Percentiles rank a stretch among this genome's conserved stretches.
These are phyloP conservation scores for Yamadazyma aaseri DNA, from an alignment of 1,139 yeast species.

Conservation along the genomic window DNA sequence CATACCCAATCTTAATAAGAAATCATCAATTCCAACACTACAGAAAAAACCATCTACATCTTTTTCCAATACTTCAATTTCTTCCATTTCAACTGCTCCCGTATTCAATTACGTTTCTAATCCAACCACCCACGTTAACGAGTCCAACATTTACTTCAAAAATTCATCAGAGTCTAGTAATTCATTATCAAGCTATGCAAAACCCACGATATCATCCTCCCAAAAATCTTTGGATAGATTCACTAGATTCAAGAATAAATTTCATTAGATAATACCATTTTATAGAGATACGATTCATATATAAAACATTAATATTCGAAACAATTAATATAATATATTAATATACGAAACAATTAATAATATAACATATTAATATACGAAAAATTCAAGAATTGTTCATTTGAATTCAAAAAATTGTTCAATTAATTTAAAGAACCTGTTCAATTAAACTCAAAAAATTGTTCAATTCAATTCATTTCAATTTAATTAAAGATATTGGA, in stretches of 20 bases:
- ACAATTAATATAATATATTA: too few species aligned
- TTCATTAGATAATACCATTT: constrained; percentile 16
- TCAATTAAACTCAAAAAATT: too few species aligned
- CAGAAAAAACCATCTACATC: constrained; percentile 7
- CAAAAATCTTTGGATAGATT: constrained; percentile 37
- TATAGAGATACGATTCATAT: not conserved
- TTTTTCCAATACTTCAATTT: constrained; percentile 3
- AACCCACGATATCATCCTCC: constrained; percentile 48
- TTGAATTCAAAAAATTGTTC: too few species aligned
- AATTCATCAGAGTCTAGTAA: constrained; percentile 1
- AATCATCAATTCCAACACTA: constrained; percentile 9
- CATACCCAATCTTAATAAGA: constrained; percentile 1
- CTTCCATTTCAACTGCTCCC: constrained; percentile 3
- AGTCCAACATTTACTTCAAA: constrained; percentile 2
- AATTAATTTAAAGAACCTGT: too few species aligned
- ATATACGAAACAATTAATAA: too few species aligned
- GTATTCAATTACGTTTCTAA: constrained; percentile 3
- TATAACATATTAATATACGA: too few species aligned
- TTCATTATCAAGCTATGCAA: constrained; percentile 28
- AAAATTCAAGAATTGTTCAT: too few species aligned
- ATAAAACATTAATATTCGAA: too few species aligned
- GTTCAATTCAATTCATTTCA: too few species aligned
- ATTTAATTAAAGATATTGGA: constrained; percentile 32
- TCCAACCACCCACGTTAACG: constrained; percentile 13
- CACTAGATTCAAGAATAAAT: constrained; percentile 29